These are phyloP conservation scores for Alliaria petiolata DNA, from an alignment of 345 rosid genomes.

Conservation along the genomic window DNA sequence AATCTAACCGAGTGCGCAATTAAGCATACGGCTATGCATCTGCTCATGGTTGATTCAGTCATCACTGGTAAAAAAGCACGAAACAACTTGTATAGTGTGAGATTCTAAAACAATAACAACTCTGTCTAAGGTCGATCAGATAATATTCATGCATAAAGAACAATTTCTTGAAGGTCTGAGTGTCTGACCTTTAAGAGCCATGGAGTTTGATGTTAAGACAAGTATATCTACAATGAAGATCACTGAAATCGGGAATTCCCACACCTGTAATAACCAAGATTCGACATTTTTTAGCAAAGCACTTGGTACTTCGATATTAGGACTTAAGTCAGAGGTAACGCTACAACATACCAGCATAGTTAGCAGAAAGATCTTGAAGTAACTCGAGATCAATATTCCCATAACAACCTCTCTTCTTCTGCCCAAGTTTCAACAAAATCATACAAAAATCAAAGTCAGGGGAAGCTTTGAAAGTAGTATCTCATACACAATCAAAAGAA, in stretches of 20 bases:
- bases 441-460: background rate
- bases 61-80: slow-evolving; percentile 41
- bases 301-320: background rate
- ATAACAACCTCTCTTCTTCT: slow-evolving; percentile 45
- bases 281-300: background rate
- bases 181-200: slow-evolving; percentile 82
- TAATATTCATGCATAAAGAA: background rate
- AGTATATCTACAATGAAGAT: slow-evolving; percentile 65
- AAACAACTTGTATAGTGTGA: background rate
- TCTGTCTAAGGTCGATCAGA: background rate
- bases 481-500: background rate
- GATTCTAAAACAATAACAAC: slow-evolving; percentile 5
- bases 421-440: background rate
- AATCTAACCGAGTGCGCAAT: slow-evolving; percentile 55
- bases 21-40: slow-evolving; percentile 58
- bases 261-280: slow-evolving; percentile 45
- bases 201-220: slow-evolving; percentile 67
- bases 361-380: slow-evolving; percentile 63
- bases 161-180: slow-evolving; percentile 13
- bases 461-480: background rate
- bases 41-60: slow-evolving; percentile 45
- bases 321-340: background rate
- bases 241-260: slow-evolving; percentile 83
- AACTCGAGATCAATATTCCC: slow-evolving; percentile 70
- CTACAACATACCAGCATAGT: slow-evolving; percentile 59